Evolutionary conservation across 1,139 yeast species (phyloP), one percentile per base, ranked within the genome.

Genomic region (Debaryomycetaceae sp.): DNA sequence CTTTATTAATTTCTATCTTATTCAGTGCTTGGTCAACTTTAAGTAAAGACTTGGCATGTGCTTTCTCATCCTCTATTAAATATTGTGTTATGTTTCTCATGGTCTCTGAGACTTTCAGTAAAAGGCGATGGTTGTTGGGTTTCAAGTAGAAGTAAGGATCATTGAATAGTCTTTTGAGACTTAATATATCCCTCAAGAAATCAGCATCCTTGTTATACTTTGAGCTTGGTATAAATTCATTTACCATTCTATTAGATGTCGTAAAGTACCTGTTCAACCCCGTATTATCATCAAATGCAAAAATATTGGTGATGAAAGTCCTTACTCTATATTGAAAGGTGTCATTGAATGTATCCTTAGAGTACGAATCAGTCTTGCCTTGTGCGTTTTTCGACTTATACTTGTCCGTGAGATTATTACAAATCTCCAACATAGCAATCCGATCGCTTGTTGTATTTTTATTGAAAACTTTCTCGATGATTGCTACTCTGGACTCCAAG

Each of bases 181-280:
- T 62, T 8, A 70, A 45, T 4, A 72, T 53, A 47, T 73, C 78
- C 24, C 58, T 62, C 20, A 73, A 51, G 42, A 72, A 66, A 24
- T 43, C 45, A 9, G 56, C 59, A 40, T 58, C 60, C 36, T 56
- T 58, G 47, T 60, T 50, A 24, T 52, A 45, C 37, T 51, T 48
- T n/a, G 62, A 52, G 5, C 51, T 50, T 23, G 62, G 51, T 1
- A 54, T 47, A 34, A 60, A 52, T 41, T 63, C 72, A 5, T 59
- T 53, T 2, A 58, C 50, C 5, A 46, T 49, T 40, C 74, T 53
- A 41, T 63, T 59, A 4, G 75, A 62, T 1, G 59, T 47, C 27
- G 63, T 56, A 49, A 71, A 72, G 50, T 69, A 70, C 52, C 71
- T 72, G 52, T 74, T 74, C 45, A 73, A 60, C 3, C 79, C 79